Conservation (phyloP, 75 land plant species). For the Sequoiadendron giganteum region DNA sequence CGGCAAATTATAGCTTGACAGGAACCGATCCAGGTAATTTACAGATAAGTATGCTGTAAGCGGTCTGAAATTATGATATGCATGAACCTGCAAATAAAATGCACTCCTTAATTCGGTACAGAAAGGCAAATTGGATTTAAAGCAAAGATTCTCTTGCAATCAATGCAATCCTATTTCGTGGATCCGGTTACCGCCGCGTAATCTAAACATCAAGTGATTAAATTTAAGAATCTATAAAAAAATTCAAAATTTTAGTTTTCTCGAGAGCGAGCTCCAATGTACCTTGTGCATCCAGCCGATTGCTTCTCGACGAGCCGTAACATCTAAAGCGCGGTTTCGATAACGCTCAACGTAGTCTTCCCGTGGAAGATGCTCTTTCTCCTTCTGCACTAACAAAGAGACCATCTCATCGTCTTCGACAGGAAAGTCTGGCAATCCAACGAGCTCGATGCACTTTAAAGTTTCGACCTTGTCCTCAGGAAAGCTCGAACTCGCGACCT, state of each 20-base stretch:
- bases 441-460: not conserved
- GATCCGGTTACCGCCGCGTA: not conserved
- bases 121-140: not conserved
- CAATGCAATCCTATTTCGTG: not conserved
- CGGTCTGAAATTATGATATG: conserved; percentile 69
- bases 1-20: conserved; percentile 69
- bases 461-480: not conserved
- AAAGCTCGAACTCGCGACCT: conserved; percentile 7
- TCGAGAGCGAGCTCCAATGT: not conserved
- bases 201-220: not conserved
- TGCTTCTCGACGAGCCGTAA: conserved; percentile 53
- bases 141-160: not conserved
- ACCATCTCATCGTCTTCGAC: conserved; percentile 29
- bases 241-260: not conserved
- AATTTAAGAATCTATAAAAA: not conserved
- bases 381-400: conserved; percentile 43
- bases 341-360: conserved; percentile 53
- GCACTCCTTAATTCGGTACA: not conserved
- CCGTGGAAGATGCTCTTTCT: conserved; percentile 55
- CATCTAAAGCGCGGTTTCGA: conserved; percentile 40
- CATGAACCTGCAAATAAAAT: conserved; percentile 50
- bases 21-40: conserved; percentile 79
- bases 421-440: not conserved
- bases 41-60: conserved; percentile 57
- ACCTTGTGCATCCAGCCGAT: conserved; percentile 86